Base-by-base conservation (phyloP, 139 green algal species). In the Desmodesmus armatus region DNA sequence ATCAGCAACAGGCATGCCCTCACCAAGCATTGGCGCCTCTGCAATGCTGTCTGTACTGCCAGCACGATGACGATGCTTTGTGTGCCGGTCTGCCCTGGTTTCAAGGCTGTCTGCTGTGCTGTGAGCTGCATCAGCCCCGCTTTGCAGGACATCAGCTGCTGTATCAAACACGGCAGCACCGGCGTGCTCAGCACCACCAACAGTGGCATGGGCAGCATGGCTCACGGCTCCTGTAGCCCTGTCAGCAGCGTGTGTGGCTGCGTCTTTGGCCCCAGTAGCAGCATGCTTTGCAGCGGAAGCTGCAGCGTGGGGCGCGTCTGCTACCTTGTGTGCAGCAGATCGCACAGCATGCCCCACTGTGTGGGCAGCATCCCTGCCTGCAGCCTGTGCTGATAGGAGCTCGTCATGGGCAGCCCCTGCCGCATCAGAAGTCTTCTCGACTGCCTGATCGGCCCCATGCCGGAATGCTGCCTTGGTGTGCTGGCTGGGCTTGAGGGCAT, bases 81-180 rank as follows among this genome's bases (percentile, higher is more conserved):
- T 9, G 60, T 15, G 25, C 60, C 1, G 17, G 21, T 41, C 31
- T 11, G n/a, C 35, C 29, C 15, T 73, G 65, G 29, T 17, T 29
- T 73, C 29, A 13, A 60, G 6, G 31, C 60, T 78, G 41, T 60
- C 40, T 41, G 70, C 70, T 62, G 41, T 78, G 40, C 44, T 27
- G 29, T 80, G 73, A 15, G 73, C 73, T 44, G 73, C 43, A 47
- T 60, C 73, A 49, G 43, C 44, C 44, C 27, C 43, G 23, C 29
- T 44, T 13, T 80, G 73, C 73, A 66, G 31, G 17, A 29, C 44
- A 39, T 47, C 73, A 19, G 33, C 47, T 15, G 41, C 71, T 0
- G 73, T 47, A 80, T 58, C 73, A 35, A 66, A 19, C 11, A 67
- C 6, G 21, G 31, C 17, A 15, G 47, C 13, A 58, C 47, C 17